Evolutionary conservation across 1,284 basidiomycete genomes (phyloP).

Genomic region (Leccinum fuscescens): DNA sequence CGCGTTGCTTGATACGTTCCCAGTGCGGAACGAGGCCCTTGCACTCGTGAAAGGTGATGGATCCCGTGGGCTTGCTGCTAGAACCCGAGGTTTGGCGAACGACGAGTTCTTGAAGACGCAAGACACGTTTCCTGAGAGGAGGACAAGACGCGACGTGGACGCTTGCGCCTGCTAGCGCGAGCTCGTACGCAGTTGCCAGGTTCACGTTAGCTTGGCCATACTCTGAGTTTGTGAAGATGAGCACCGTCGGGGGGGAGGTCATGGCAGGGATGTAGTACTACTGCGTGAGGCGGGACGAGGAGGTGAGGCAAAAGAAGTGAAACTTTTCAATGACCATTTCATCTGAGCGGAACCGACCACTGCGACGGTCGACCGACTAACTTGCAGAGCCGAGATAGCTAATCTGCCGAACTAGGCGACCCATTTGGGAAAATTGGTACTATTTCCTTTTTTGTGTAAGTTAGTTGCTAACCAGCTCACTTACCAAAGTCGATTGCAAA

Average conservation of each 20-base stretch:
- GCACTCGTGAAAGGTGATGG: constrained; percentile 5
- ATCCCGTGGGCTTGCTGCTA: background rate
- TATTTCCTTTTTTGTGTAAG: too few species aligned
- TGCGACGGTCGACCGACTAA: too few species aligned
- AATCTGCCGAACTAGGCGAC: too few species aligned
- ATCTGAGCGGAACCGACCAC: too few species aligned
- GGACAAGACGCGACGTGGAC: constrained; percentile 4
- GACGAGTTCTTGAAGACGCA: constrained; percentile 9
- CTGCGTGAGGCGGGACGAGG: background rate
- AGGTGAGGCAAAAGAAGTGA: too few species aligned
- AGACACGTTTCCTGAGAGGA: constrained; percentile 7
- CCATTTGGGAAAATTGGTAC: too few species aligned
- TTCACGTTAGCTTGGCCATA: constrained; percentile 13
- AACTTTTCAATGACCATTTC: too few species aligned
- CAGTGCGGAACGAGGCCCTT: background rate
- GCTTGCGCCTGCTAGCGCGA: constrained; percentile 6
- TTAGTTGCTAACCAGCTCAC: too few species aligned
- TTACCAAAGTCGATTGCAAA: too few species aligned
- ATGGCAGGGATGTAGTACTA: background rate
- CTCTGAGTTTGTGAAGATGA: constrained; percentile 10
- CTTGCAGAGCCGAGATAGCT: too few species aligned
- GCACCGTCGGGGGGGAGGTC: background rate
- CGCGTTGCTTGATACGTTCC: background rate
- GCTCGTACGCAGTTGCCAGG: constrained; percentile 14
- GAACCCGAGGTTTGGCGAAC: background rate